A percentile compares a stretch with the other conserved stretches of the same genome.
These are phyloP conservation scores for Cornus suecica DNA, from an alignment of 148 eudicot genomes.

Conservation along the genomic window DNA sequence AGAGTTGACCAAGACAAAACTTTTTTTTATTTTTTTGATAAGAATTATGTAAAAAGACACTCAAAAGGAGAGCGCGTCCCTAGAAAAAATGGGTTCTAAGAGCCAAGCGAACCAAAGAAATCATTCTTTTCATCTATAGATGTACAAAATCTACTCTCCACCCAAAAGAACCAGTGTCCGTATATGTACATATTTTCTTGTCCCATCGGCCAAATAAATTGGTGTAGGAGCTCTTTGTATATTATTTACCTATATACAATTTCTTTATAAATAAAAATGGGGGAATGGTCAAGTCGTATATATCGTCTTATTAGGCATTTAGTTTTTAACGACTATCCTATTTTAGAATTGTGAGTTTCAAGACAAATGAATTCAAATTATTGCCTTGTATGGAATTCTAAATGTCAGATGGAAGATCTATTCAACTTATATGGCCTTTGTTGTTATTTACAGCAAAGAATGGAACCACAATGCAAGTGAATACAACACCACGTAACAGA, in stretches of 20 bases:
- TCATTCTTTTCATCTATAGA: too few species aligned
- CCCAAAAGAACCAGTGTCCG: background rate
- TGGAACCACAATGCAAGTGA: constrained; percentile 20
- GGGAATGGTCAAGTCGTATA: background rate
- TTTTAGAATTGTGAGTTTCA: background rate
- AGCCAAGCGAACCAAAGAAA: background rate
- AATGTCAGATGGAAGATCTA: background rate
- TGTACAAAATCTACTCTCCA: too few species aligned
- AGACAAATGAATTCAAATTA: background rate
- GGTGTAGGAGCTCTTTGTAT: background rate
- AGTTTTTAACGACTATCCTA: background rate
- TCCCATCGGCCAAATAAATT: too few species aligned
- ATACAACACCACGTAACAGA: constrained; percentile 4
- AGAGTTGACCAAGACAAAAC: too few species aligned
- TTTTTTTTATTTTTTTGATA: too few species aligned
- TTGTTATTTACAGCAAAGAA: constrained; percentile 22
- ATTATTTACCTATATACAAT: too few species aligned
- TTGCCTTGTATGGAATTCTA: background rate
- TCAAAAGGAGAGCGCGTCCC: too few species aligned
- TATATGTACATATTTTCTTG: background rate
- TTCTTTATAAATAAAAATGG: background rate
- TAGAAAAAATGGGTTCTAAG: too few species aligned
- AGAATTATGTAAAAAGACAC: too few species aligned
- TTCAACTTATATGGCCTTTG: background rate
- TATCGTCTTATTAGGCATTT: background rate